Base-by-base conservation (phyloP, 2,329 filamentous ascomycete genomes). In the Sporothrix pseudoabietina region DNA sequence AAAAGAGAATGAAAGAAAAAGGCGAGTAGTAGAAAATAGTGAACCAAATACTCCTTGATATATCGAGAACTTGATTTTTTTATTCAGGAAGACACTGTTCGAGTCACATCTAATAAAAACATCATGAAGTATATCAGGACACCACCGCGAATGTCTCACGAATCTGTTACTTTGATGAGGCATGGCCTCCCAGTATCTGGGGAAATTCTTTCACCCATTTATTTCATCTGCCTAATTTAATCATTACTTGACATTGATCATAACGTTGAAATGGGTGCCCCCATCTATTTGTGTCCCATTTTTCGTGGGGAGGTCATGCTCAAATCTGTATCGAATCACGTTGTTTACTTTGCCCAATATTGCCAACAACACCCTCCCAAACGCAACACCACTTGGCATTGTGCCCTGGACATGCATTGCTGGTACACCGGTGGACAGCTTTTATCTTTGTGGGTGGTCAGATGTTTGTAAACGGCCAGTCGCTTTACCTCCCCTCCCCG, bases 291-390 rank as follows among this genome's bases (percentile, higher is more conserved):
- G 44, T 6, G 44, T 14, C 44, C 12, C 44, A 3, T 49, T 14
- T 49, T 16, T 49, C 44, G 44, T 49, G 44, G 44, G 44, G 14
- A 49, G 3, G 44, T 49, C 44, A 55, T 14, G 52, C 22, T 26
- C 22, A 30, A 35, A 59, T 19, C 30, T 19, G 14, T 35, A 35
- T 59, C 30, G 35, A 59, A 63, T 41, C 57, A 63, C 57, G 32
- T n/a, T 63, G 57, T 22, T 63, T 41, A 47, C 39, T 7, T 19
- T 47, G 61, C 7, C n/a, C 61, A 66, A 44, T 66, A 66, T 47
- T 66, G 61, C 61, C 61, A 66, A n/a, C 35, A 66, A 26, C 5
- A 9, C 12, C 5, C n/a, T 12, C 9, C 22, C 61, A 44, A 12
- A 19, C 39, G 39, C 41, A 66, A 30, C 39, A 39, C 22, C 35